Base-by-base conservation (phyloP, 2,329 filamentous ascomycete genomes). In the Claviceps maximensis region DNA sequence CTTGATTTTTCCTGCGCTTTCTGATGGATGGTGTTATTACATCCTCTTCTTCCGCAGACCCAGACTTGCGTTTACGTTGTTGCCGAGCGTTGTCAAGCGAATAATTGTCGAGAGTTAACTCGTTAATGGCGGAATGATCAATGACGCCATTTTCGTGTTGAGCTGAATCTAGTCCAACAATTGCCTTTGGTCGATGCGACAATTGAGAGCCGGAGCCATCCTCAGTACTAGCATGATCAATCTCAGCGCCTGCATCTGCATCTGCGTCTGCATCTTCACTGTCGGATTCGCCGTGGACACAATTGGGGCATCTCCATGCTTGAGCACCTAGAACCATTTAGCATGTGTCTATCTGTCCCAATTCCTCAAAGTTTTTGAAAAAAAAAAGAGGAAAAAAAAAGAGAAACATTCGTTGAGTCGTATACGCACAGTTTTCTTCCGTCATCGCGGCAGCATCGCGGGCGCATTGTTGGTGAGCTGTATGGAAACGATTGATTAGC, bases 401-500 rank as follows among this genome's bases (percentile, higher is more conserved):
- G n/a, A n/a, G n/a, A n/a, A n/a, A n/a, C n/a, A n/a, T n/a, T n/a
- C n/a, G 8, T 13, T 19, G 25, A 44, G 19, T 21, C 6, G 17
- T 36, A 2, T 6, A 59, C 65, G 53, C 55, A 69, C 67, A 58
- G 25, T 68, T 68, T 23, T 61, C 55, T 48, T 64, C 62, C 25
- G 59, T 68, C 62, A 69, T 61, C 13, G 67, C 65, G 19, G 61
- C 67, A 71, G 81, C 79, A 65, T 86, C 80, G 64, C 85, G 82
- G 54, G 89, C 90, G 71, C 91, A 96, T 77, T 93, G 86, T 67
- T 86, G 83, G 74, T 97, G 91, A 63, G 89, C 91, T 95, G 27
- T 73, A 65, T 31, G 73, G 65, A 73, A 62, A 69, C 58, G 65
- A 48, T 17, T 48, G 47, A 36, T 78, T 62, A 76, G 71, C 60